A percentile compares a stretch with the other conserved stretches of the same genome.
Conservation (phyloP, 495 filamentous ascomycete species). For the Aspergillus haitiensis region DNA sequence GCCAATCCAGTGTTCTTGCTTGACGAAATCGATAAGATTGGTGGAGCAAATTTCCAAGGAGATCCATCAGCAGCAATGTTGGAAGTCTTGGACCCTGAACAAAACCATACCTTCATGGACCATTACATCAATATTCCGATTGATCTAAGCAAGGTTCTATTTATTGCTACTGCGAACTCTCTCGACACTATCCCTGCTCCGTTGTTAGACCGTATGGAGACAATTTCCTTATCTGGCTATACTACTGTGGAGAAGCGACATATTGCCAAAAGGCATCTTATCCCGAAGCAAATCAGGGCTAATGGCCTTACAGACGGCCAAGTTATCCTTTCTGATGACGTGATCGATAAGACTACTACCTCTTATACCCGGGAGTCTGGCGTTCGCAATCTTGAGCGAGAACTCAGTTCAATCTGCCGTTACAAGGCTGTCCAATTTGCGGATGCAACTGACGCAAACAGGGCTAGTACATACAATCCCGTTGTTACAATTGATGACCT, state of each 20-base stretch:
- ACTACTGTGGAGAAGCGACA: slow-evolving; percentile 98
- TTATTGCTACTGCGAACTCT: slow-evolving; percentile 97
- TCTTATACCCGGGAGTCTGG: slow-evolving; percentile 97
- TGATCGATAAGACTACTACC: slow-evolving; percentile 90
- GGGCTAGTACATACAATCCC: slow-evolving; percentile 69
- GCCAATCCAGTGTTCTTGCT: slow-evolving; percentile 95
- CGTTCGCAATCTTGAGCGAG: slow-evolving; percentile 93
- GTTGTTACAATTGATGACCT: slow-evolving; percentile 73
- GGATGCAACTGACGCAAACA: slow-evolving; percentile 78
- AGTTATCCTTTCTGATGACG: slow-evolving; percentile 73
- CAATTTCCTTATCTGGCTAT: slow-evolving; percentile 86
- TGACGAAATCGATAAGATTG: slow-evolving; percentile 98
- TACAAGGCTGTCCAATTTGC: slow-evolving; percentile 94
- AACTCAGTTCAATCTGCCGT: slow-evolving; percentile 91
- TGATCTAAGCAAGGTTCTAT: slow-evolving; percentile 93
- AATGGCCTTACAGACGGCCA: slow-evolving; percentile 78
- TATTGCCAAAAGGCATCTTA: slow-evolving; percentile 88
- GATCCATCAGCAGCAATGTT: slow-evolving; percentile 99
- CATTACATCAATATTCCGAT: slow-evolving; percentile 97
- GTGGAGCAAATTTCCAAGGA: slow-evolving; percentile 87
- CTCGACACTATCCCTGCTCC: slow-evolving; percentile 94
- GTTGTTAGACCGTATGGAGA: slow-evolving; percentile 97
- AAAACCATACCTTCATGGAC: slow-evolving; percentile 92
- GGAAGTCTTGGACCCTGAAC: slow-evolving; percentile 96
- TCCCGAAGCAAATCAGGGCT: slow-evolving; percentile 85